Evolutionary conservation across 257 asterid species (phyloP).

Genomic region (Catharanthus roseus): DNA sequence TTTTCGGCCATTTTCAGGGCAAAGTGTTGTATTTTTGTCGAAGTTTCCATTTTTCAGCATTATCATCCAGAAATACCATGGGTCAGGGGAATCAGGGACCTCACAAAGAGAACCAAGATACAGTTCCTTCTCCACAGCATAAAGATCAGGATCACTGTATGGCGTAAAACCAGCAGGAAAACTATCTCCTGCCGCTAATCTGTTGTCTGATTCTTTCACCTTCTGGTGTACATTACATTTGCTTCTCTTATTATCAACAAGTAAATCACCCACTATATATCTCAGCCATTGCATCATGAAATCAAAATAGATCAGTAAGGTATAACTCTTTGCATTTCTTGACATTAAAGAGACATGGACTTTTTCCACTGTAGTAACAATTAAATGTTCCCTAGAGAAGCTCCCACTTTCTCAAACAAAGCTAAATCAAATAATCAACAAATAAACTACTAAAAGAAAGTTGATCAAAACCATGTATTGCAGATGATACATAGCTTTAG

Average conservation of each 20-base stretch:
- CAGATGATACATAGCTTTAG: not conserved
- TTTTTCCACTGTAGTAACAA: not conserved
- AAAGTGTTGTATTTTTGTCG: slow-evolving; percentile 64
- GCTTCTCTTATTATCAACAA: slow-evolving; percentile 18
- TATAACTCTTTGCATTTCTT: not conserved
- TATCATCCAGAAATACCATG: slow-evolving; percentile 82
- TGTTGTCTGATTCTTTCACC: slow-evolving; percentile 66
- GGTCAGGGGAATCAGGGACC: slow-evolving; percentile 32
- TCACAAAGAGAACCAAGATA: slow-evolving; percentile 72
- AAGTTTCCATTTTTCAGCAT: slow-evolving; percentile 86
- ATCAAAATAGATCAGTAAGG: slow-evolving; percentile 14
- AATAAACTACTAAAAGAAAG: not conserved
- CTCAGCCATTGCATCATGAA: slow-evolving; percentile 30
- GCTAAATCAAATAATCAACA: not conserved
- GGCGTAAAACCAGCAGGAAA: slow-evolving; percentile 42
- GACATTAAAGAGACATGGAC: not conserved
- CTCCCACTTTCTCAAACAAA: not conserved
- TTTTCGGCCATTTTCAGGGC: slow-evolving; percentile 79
- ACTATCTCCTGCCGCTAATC: slow-evolving; percentile 50
- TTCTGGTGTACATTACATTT: slow-evolving; percentile 48
- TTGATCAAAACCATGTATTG: not conserved
- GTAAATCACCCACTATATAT: slow-evolving; percentile 15
- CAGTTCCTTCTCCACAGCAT: slow-evolving; percentile 68
- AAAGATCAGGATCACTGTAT: slow-evolving; percentile 52
- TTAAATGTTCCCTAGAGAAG: not conserved